Evolutionary conservation across 306 rosid genomes (phyloP), one percentile per base, ranked within the genome.

Genomic region (Sphenostylis stenocarpa): DNA sequence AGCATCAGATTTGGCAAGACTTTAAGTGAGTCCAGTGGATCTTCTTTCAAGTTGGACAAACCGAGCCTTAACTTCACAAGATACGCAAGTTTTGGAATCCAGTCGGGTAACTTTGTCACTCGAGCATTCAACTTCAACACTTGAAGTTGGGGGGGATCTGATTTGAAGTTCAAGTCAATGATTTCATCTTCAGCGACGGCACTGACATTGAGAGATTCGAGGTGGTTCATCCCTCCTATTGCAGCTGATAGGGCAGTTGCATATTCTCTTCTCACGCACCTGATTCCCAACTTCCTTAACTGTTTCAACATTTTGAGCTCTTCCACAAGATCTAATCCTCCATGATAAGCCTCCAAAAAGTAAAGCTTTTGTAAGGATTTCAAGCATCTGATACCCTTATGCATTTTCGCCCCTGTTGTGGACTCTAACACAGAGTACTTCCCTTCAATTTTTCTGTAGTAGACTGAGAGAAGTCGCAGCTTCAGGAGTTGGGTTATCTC

Each of bases 21-120:
- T 2, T 67, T 14, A 4, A 76, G 29, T 38, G 73, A 65, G 33
- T 52, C 43, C n/a, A 66, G 24, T 51, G 67, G 67, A 76, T 76
- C 74, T 23, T 52, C 4, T 24, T 52, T 24, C 0, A 66, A 66
- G 43, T 65, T 70, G 3, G 84, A 80, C 3, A 63, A 70, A 0
- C 61, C 36, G 6, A 84, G 67, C 14, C 39, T 17, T 14, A 84
- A 9, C 68, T 34, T 70, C 1, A 64, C 70, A 14, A 84, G 65
- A 64, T 62, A 51, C 16, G 57, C 4, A 21, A 85, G 85, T 15
- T 70, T 64, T 19, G 66, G 43, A 48, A 76, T 56, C 87, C 83
- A 48, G 1, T 34, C 16, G 23, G 82, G 87, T 39, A 80, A 57
- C 64, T 21, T 58, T 1, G 55, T 47, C 5, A 84, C 12, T 16